Percentiles rank a stretch among this genome's conserved stretches.
Conservation (phyloP, 495 filamentous ascomycete genomes). For the Wilcoxina mikolae region DNA sequence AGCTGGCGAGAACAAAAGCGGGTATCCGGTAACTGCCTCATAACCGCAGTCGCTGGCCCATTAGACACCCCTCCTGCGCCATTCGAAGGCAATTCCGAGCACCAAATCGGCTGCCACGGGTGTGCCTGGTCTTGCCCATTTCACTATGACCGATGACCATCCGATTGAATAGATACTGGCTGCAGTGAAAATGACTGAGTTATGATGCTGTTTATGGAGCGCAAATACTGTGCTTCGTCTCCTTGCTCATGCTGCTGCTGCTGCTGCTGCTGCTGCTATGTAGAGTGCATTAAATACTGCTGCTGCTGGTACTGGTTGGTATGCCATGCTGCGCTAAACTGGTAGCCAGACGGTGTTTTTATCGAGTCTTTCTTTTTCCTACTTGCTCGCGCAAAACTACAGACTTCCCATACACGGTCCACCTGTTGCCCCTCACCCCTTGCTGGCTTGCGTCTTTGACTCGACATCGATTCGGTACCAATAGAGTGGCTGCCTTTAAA, state of each 20-base stretch:
- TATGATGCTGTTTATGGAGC: neutral
- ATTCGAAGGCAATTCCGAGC: neutral
- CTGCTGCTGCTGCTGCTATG: neutral
- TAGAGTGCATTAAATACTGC: neutral
- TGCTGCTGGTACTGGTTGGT: neutral
- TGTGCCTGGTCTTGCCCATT: too few relatives aligned
- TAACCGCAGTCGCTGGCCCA: neutral
- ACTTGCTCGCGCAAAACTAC: neutral
- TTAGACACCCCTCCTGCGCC: neutral
- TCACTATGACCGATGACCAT: conserved; percentile 4
- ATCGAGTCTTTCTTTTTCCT: neutral
- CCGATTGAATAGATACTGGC: neutral
- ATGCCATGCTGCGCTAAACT: neutral
- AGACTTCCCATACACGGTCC: neutral
- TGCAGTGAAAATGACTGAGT: neutral
- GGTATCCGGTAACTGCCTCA: neutral
- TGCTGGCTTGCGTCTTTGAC: neutral
- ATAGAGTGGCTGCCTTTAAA: neutral
- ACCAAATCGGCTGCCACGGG: neutral
- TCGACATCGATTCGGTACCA: neutral
- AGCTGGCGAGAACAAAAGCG: too few relatives aligned
- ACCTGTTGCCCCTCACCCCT: neutral
- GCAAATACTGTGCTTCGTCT: neutral
- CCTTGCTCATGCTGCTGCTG: neutral
- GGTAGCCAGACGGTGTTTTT: neutral